Evolutionary conservation across 495 filamentous ascomycete species (phyloP), one percentile per base, ranked within the genome.

Genomic region (Stereocaulon alpinum): DNA sequence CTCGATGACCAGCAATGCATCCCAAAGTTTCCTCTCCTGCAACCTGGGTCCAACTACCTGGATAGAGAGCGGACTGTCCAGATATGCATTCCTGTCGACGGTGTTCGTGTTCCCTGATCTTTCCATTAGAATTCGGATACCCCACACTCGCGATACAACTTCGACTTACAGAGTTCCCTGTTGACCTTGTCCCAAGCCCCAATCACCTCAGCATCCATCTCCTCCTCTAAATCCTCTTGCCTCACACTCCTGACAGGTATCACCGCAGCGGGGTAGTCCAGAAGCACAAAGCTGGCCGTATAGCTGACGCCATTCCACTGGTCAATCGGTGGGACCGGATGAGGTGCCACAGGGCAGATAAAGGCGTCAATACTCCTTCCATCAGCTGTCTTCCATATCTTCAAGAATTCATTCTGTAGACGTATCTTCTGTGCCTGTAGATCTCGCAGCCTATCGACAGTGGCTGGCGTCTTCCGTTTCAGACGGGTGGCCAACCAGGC

Each of bases 321-420:
- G 68, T 87, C 84, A 49, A 84, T 72, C n/a, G 75, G 70, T 0
- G 84, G 82, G 0, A 84, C 83, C 0, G 85, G 81, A 62, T 86
- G 84, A 0, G 80, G 80, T 15, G 81, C 80, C 6, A 82, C 60
- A 7, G 81, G 81, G 18, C 70, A 70, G 42, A 84, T 77, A 15
- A 85, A 72, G 0, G 79, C 78, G 68, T 85, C 82, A 9, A 84
- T 66, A 0, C 67, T 55, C 45, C 66, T 17, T 65, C 74, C 64
- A 41, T 27, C 59, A 43, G 40, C 24, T 2, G 41, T 56, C 10
- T 63, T 66, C 82, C 82, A 87, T 56, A 86, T 74, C 59, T 76
- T 70, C 44, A 81, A 58, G 69, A 86, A 76, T 32, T 79, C 74
- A 30, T 70, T 75, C 61, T 82, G 78, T 7, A 86, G 56, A n/a